phyloP scores from a whole-genome alignment of 352 stramenopile species.

The Pelagophyceae sp. region DNA sequence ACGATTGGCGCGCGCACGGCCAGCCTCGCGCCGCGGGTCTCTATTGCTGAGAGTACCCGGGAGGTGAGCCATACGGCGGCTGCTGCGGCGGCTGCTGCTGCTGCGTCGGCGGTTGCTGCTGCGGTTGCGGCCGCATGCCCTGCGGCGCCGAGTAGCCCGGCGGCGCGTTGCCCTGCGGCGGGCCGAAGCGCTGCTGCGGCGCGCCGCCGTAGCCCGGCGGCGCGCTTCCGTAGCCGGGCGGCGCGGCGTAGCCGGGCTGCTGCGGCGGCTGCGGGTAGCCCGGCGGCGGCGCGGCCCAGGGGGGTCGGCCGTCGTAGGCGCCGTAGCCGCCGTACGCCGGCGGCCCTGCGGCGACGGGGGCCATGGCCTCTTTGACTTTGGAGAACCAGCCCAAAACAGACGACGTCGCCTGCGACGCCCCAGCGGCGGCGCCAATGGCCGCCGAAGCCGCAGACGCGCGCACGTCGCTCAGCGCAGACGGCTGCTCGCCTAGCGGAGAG shows the following conservation, averaged over 20 bases:
- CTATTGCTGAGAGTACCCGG: no score
- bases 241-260: background rate
- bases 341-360: background rate
- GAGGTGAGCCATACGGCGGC: no score
- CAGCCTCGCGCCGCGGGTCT: no score
- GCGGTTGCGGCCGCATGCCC: background rate
- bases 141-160: background rate
- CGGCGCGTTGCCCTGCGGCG: background rate
- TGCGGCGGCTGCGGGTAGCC: background rate
- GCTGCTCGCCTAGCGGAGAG: background rate
- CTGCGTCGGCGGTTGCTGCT: no score
- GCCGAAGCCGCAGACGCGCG: background rate
- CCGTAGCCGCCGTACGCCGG: background rate
- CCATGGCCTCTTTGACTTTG: conserved; percentile 9
- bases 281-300: background rate
- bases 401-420: background rate
- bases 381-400: conserved; percentile 5
- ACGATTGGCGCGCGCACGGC: no score
- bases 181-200: background rate
- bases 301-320: background rate
- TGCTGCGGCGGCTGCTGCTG: no score
- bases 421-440: background rate
- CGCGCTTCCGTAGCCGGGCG: background rate
- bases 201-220: background rate
- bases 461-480: background rate